Evolutionary conservation across 257 asterid genomes (phyloP).

Genomic region (Nyctanthes arbortristis): DNA sequence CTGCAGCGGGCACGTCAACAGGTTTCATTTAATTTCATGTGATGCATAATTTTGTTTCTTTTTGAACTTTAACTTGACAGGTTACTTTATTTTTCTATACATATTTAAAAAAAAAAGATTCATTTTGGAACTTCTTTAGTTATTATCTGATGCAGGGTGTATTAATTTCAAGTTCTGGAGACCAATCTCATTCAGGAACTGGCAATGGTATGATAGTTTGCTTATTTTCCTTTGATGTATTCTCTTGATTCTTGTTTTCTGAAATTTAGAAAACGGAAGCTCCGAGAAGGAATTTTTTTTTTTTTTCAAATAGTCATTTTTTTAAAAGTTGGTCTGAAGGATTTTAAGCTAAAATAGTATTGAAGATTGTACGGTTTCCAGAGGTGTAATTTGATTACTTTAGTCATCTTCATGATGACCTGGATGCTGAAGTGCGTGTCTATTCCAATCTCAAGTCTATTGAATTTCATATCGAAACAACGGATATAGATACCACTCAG

Average conservation of each 20-base stretch:
- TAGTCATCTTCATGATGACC: background rate
- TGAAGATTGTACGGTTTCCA: background rate
- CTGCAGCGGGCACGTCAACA: constrained; percentile 85
- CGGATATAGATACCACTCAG: background rate
- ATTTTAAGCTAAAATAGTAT: background rate
- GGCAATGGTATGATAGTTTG: constrained; percentile 68
- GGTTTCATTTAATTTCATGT: constrained; percentile 25
- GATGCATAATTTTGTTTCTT: background rate
- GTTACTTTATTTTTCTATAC: background rate
- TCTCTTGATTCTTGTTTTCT: background rate
- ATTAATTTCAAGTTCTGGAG: constrained; percentile 69
- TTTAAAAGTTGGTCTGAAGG: background rate
- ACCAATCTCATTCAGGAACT: constrained; percentile 59
- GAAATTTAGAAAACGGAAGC: too few species aligned
- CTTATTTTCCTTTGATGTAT: constrained; percentile 3
- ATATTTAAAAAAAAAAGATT: too few species aligned
- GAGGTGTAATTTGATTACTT: background rate
- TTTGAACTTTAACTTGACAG: background rate
- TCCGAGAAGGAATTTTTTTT: background rate
- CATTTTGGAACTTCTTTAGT: background rate
- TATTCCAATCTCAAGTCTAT: background rate
- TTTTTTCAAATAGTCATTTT: background rate
- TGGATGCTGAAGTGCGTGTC: background rate
- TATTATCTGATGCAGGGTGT: constrained; percentile 43
- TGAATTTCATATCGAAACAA: background rate